Evolutionary conservation across 768 basidiomycete species (phyloP), one percentile per base, ranked within the genome.

Genomic region (Termitomyces sp.): DNA sequence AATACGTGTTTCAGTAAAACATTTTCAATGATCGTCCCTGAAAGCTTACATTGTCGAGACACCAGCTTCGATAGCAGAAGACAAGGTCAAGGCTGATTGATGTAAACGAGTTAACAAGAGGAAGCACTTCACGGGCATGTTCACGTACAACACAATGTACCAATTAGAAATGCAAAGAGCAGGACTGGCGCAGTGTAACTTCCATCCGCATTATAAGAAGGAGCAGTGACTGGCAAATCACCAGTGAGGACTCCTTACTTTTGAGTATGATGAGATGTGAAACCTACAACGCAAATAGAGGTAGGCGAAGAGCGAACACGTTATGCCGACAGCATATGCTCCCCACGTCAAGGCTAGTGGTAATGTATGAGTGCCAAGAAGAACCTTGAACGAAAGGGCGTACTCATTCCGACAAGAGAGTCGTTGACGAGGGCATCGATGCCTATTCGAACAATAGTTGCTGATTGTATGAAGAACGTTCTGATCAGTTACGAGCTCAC

Each of bases 341-440:
- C 90, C 89, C 84, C 88, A 91, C 1, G 80, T 89, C 61, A 90
- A 68, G 0, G 87, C 87, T 86, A 55, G 8, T 25, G 30, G 19
- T 17, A 32, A 11, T 25, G 19, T 0, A 12, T 50, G 9, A 48
- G 45, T 51, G n/a, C 41, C 10, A 47, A 27, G 39, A 28, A 56
- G 28, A 40, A 9, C 0, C 27, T 30, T 28, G 5, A 27, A 56
- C 12, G 5, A 23, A 27, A 48, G 0, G 37, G 70, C 85, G 70
- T 64, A 88, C 86, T 85, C 76, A 89, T 88, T 59, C 84, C 80
- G 50, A 92, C 86, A 17, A 94, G 76, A 2, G 86, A 89, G 66
- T 94, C 91, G 64, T 94, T 92, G 60, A 93, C 78, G 10, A 94
- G 73, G 11, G 88, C 88, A 66, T 91, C 89, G 59, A 93, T 86